phyloP scores from a whole-genome alignment of 1,284 basidiomycete species.

The Jaminaea rosea region DNA sequence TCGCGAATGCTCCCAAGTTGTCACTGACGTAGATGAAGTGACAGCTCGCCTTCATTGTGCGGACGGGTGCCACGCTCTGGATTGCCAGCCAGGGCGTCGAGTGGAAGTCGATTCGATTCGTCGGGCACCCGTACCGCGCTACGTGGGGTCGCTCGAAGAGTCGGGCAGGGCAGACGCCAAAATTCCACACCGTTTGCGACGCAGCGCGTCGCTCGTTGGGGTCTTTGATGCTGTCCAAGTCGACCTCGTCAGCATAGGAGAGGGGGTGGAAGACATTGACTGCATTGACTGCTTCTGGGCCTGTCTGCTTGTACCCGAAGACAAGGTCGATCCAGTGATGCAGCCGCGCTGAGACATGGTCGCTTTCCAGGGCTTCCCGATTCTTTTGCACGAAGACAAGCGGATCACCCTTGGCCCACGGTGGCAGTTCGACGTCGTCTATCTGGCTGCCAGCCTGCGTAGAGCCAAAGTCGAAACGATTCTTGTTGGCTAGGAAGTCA shows the following conservation, averaged over 20 bases:
- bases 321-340: slow-evolving; percentile 81
- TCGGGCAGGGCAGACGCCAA: slow-evolving; percentile 49
- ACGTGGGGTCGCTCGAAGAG: slow-evolving; percentile 80
- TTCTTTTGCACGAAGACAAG: slow-evolving; percentile 74
- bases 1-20: slow-evolving; percentile 48
- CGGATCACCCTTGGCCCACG: slow-evolving; percentile 80
- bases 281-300: slow-evolving; percentile 50
- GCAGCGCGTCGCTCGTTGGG: slow-evolving; percentile 80
- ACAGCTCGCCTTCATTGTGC: slow-evolving; percentile 39
- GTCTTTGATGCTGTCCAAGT: slow-evolving; percentile 64
- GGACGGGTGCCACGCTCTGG: slow-evolving; percentile 23
- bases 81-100: slow-evolving; percentile 56
- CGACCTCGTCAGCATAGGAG: slow-evolving; percentile 66
- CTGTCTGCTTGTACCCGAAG: slow-evolving; percentile 38
- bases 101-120: slow-evolving; percentile 59
- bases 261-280: slow-evolving; percentile 87
- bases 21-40: slow-evolving; percentile 53
- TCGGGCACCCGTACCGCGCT: slow-evolving; percentile 51
- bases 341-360: slow-evolving; percentile 74
- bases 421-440: slow-evolving; percentile 77
- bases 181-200: slow-evolving; percentile 91
- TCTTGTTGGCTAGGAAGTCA: slow-evolving; percentile 51
- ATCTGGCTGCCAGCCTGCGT: slow-evolving; percentile 75
- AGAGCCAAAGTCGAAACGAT: slow-evolving; percentile 64
- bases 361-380: slow-evolving; percentile 78